Evolutionary conservation across 805 yeast genomes (phyloP).

Genomic region (Clavispora asparagi): DNA sequence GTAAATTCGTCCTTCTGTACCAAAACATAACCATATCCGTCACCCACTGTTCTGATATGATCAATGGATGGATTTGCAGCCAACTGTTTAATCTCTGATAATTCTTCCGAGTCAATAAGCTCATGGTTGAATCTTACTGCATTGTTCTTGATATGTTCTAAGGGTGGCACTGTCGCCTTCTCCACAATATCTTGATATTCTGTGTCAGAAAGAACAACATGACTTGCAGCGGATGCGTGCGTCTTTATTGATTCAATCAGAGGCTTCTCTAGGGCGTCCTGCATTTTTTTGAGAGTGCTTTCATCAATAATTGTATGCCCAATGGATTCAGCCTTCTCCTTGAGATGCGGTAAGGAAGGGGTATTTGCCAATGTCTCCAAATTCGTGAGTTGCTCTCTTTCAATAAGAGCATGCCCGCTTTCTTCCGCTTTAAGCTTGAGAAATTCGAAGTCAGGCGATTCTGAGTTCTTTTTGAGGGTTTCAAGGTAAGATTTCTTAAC

Average conservation of each 20-base stretch:
- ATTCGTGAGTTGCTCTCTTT: neutral
- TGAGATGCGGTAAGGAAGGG: slow-evolving; percentile 11
- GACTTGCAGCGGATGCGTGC: slow-evolving; percentile 10
- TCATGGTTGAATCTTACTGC: slow-evolving; percentile 6
- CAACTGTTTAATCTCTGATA: slow-evolving; percentile 1
- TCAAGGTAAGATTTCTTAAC: slow-evolving; percentile 6
- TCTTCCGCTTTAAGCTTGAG: slow-evolving; percentile 5
- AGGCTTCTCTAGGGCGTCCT: slow-evolving; percentile 12
- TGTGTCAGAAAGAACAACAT: slow-evolving; percentile 3
- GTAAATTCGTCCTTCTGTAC: slow-evolving; percentile 4
- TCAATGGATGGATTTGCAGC: slow-evolving; percentile 5
- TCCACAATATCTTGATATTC: slow-evolving; percentile 2
- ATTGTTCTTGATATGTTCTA: slow-evolving; percentile 5
- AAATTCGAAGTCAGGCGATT: slow-evolving; percentile 4
- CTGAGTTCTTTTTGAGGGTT: neutral
- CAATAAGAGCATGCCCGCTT: slow-evolving; percentile 2
- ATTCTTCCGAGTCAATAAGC: slow-evolving; percentile 2
- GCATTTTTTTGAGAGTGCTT: slow-evolving; percentile 2
- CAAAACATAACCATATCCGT: neutral
- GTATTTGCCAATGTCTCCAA: slow-evolving; percentile 12
- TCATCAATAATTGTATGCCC: slow-evolving; percentile 7
- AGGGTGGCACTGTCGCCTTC: slow-evolving; percentile 11
- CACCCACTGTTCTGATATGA: slow-evolving; percentile 1
- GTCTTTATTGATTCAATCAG: slow-evolving; percentile 2
- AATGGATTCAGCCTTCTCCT: slow-evolving; percentile 9